Base-by-base conservation (phyloP, 2,329 filamentous ascomycete genomes). In the Teratosphaeria viscida region DNA sequence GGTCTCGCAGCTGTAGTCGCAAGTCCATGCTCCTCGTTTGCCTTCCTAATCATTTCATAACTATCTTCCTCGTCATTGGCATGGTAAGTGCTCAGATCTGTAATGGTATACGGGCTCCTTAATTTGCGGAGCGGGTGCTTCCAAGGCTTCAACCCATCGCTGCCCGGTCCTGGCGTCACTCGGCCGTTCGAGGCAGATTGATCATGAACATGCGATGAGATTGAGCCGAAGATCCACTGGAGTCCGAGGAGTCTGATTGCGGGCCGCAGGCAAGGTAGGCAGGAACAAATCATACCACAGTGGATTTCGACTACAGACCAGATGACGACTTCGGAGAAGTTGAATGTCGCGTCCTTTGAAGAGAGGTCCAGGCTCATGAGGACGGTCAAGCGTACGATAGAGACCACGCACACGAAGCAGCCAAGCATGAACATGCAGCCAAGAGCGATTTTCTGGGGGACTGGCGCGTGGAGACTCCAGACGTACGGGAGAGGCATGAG, bases 391-490 rank as follows among this genome's bases (percentile, higher is more conserved):
- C 60, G 57, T 11, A 62, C 43, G 29, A 59, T 60, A 3, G 60
- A 62, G 35, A 62, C 60, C n/a, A 62, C 60, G 32, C 29, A 60
- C 58, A 62, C 59, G 55, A 64, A 64, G 49, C 57, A 59, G 29
- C 62, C 62, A 8, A 64, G 59, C 19, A 60, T 29, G 55, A 64
- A 64, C 49, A 64, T 60, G 52, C 57, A 53, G 14, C 52, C 54
- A 5, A 63, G 59, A 29, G 57, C 60, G 8, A 63, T 37, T n/a
- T 52, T 52, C 52, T 61, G 61, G 32, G 57, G 55, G n/a, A 58
- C n/a, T 10, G 57, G 59, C 2, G 54, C 56, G 54, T 61, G 53
- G 1, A 63, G 56, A n/a, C 52, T 49, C 61, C 61, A 63, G 37
- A 63, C 57, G 49, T 63, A 60, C 19, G 59, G 61, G 5, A 63